Base-by-base conservation (phyloP, 2,329 filamentous ascomycete genomes). In the Cladosporium cucumerinum region DNA sequence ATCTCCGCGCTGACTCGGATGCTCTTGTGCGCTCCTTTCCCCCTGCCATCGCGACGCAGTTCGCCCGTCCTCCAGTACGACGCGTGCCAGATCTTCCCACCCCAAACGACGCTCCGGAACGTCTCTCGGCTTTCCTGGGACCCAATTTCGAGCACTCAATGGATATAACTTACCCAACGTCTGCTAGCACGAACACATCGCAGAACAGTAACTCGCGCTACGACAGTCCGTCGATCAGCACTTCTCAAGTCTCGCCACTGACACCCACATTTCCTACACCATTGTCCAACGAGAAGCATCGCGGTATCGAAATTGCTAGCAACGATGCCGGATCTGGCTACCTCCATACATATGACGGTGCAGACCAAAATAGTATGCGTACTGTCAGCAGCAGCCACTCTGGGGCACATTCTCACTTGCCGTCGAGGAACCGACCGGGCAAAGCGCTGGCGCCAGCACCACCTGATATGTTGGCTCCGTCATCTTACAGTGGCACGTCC, bases 231-330 rank as follows among this genome's bases (percentile, higher is more conserved):
- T 71, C 57, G 21, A 66, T 54, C 67, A 65, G 58, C 49, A 71
- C 28, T 62, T 71, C 8, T 71, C 71, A 54, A 68, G 70, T 46
- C 61, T 74, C 54, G 66, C 71, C 21, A 66, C 71, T 6, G 69
- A 72, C 34, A 39, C 49, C 66, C 30, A 61, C 62, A 26, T 61
- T 72, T 16, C 71, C 61, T 16, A 60, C 57, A 7, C 30, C 61
- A 16, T 8, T 65, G 16, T 18, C 65, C 14, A 36, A 25, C 14
- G 16, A 57, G 28, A 34, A 34, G 16, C 7, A 67, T 18, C 51
- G 57, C 30, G 51, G 48, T 28, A 43, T 64, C 3, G 64, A 66
- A 14, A 66, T 64, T 14, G 66, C 61, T 16, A 57, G 21, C 57
- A 36, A 55, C 26, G 60, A 62, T 18, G 30, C 23, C 2, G 30